Evolutionary conservation across 352 stramenopile genomes (phyloP).

Genomic region (Globisporangium rhizosaccharum): DNA sequence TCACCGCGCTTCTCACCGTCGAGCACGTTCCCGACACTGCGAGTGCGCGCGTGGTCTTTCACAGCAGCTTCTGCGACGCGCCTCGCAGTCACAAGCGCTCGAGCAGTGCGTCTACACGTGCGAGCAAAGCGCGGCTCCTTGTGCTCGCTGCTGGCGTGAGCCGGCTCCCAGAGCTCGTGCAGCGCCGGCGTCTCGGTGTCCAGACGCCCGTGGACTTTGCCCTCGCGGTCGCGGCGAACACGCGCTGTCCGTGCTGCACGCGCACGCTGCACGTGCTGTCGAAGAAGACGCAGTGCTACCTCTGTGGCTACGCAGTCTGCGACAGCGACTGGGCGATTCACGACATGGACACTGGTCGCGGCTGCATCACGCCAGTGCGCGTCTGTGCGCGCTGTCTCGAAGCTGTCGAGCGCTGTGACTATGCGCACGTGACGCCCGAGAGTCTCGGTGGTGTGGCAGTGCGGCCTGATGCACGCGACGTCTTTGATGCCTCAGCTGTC

Average conservation of each 20-base stretch:
- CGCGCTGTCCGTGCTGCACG: slow-evolving; percentile 46
- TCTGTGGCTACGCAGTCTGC: slow-evolving; percentile 26
- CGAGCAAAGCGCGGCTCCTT: slow-evolving; percentile 24
- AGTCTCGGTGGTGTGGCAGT: background rate
- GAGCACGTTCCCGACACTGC: slow-evolving; percentile 16
- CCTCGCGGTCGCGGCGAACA: slow-evolving; percentile 32
- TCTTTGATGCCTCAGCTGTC: background rate
- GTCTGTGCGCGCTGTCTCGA: slow-evolving; percentile 18
- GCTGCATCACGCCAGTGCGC: slow-evolving; percentile 5
- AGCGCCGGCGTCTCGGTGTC: slow-evolving; percentile 40
- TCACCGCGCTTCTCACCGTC: slow-evolving; percentile 7
- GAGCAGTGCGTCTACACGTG: slow-evolving; percentile 3
- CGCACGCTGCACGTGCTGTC: slow-evolving; percentile 24
- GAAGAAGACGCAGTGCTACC: slow-evolving; percentile 17
- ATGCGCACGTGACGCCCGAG: slow-evolving; percentile 1
- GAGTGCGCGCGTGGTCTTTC: slow-evolving; percentile 27
- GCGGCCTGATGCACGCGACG: background rate
- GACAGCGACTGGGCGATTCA: slow-evolving; percentile 19
- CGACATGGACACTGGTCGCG: slow-evolving; percentile 9
- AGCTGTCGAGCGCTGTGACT: slow-evolving; percentile 16
- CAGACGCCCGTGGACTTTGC: slow-evolving; percentile 37
- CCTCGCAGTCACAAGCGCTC: slow-evolving; percentile 1
- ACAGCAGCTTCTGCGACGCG: slow-evolving; percentile 17
- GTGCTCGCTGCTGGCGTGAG: slow-evolving; percentile 25
- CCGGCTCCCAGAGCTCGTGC: slow-evolving; percentile 37